Conservation (phyloP, 169 alveolate species). For the Babesia bigemina region DNA sequence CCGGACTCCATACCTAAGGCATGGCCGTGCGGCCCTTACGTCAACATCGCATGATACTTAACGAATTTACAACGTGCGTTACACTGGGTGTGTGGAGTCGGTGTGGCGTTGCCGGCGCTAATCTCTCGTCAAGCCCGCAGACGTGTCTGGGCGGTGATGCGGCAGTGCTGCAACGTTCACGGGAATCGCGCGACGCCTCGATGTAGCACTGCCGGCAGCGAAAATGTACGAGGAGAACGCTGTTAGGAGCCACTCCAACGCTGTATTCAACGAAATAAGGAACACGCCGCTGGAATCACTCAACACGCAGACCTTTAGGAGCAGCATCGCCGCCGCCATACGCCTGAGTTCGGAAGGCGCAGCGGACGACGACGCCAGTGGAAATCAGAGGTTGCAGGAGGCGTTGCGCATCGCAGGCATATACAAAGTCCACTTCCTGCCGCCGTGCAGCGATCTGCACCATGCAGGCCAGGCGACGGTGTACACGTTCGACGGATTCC, state of each 20-base stretch:
- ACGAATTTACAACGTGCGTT: too few species aligned
- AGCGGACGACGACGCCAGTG: slow-evolving; percentile 4
- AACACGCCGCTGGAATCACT: slow-evolving; percentile 61
- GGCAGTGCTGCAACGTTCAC: too few species aligned
- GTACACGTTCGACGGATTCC: slow-evolving; percentile 64
- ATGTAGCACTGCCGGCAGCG: too few species aligned
- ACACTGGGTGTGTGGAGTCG: too few species aligned
- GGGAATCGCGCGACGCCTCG: too few species aligned
- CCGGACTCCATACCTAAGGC: too few species aligned
- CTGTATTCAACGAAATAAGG: slow-evolving; percentile 46
- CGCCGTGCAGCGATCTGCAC: background rate
- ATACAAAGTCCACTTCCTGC: slow-evolving; percentile 55
- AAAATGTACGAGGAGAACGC: slow-evolving; percentile 23
- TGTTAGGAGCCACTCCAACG: slow-evolving; percentile 34
- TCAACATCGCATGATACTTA: too few species aligned
- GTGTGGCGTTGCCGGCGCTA: too few species aligned
- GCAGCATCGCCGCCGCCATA: slow-evolving; percentile 5
- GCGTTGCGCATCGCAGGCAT: slow-evolving; percentile 11
- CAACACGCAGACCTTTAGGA: slow-evolving; percentile 45
- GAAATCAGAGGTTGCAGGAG: background rate
- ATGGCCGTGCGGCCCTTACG: too few species aligned
- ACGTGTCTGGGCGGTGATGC: too few species aligned
- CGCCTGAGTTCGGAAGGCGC: background rate
- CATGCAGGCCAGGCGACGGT: slow-evolving; percentile 15
- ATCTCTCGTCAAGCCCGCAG: too few species aligned